Conservation (phyloP, 2,329 filamentous ascomycete species). For the Zymoseptoria pseudotritici region DNA sequence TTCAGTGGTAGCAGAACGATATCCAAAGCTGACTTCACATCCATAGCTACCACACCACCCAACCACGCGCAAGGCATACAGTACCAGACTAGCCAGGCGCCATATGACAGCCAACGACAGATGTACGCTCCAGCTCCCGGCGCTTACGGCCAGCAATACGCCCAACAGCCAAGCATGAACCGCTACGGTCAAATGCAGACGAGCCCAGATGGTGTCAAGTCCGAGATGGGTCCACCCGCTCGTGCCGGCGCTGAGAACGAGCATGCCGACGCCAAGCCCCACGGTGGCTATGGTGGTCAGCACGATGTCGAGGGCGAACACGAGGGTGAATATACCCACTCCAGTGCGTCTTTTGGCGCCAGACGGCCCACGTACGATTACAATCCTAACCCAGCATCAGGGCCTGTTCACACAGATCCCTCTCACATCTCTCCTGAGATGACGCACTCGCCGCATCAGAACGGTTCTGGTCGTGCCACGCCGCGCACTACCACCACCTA, state of each 20-base stretch:
- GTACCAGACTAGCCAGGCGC: constrained; percentile 59
- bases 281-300: constrained; percentile 51
- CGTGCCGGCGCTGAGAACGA: constrained; percentile 54
- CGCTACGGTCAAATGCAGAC: constrained; percentile 53
- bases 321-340: constrained; percentile 76
- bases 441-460: constrained; percentile 75
- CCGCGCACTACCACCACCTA: constrained; percentile 74
- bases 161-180: constrained; percentile 62
- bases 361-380: constrained; percentile 73
- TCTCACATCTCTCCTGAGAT: constrained; percentile 66
- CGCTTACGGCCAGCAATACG: constrained; percentile 46
- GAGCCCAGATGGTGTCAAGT: constrained; percentile 65
- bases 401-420: constrained; percentile 60
- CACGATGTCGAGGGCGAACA: constrained; percentile 34
- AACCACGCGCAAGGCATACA: constrained; percentile 73
- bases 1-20: constrained; percentile 68
- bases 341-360: constrained; percentile 61
- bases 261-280: constrained; percentile 56
- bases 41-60: constrained; percentile 76
- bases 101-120: constrained; percentile 68
- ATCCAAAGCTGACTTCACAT: constrained; percentile 77
- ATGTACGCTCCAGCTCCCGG: constrained; percentile 65
- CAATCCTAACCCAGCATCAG: constrained; percentile 56
- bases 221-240: constrained; percentile 79
- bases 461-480: constrained; percentile 74